A percentile compares a stretch with the other conserved stretches of the same genome.
Evolutionary conservation across 1,284 basidiomycete species (phyloP).

Genomic region (Neotropicomus parvogracilis): DNA sequence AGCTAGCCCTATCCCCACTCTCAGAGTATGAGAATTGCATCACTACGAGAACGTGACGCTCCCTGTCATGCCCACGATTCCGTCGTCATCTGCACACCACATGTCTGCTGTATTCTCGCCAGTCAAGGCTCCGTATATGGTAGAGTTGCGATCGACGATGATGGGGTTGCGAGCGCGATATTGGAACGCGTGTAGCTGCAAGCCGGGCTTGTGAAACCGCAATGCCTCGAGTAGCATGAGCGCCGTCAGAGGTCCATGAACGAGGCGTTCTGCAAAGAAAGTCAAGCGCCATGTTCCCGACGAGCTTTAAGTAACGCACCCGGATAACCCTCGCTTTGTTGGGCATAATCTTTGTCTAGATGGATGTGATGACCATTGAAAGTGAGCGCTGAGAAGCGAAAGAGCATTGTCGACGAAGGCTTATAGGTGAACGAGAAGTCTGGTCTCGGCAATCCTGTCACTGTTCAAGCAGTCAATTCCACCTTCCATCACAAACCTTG

Average conservation of each 20-base stretch:
- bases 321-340: constrained; percentile 66
- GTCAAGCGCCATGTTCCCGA: not conserved
- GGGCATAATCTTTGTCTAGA: constrained; percentile 68
- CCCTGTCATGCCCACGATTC: constrained; percentile 73
- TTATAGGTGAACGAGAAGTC: constrained; percentile 64
- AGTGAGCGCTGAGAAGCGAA: constrained; percentile 81
- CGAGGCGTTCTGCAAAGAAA: constrained; percentile 57
- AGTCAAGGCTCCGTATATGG: constrained; percentile 50
- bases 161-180: constrained; percentile 77
- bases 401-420: constrained; percentile 69
- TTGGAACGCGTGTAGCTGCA: constrained; percentile 51
- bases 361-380: constrained; percentile 78
- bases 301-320: constrained; percentile 40
- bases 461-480: constrained; percentile 29
- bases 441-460: constrained; percentile 47
- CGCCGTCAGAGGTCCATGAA: constrained; percentile 80
- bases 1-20: too few species aligned
- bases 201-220: constrained; percentile 43
- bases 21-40: not conserved
- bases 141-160: constrained; percentile 58
- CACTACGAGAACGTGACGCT: constrained; percentile 31
- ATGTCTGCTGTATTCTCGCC: constrained; percentile 40
- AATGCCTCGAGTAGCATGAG: constrained; percentile 70
- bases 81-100: constrained; percentile 57
- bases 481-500: not conserved